Base-by-base conservation (phyloP, 208 protist genomes). In the Polymyxa betae region DNA sequence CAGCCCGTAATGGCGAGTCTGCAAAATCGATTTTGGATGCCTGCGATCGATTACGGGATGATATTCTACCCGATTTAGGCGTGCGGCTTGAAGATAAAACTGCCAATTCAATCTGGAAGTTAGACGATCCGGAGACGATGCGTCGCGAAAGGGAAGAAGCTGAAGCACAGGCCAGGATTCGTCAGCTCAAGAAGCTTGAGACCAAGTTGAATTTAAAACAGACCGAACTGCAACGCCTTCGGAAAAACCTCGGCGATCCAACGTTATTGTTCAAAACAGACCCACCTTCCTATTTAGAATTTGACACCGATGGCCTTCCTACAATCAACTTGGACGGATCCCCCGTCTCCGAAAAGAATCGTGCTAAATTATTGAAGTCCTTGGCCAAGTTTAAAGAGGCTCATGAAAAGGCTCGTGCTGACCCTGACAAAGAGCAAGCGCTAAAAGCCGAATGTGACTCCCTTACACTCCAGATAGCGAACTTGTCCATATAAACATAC, bases 1-100 rank as follows among this genome's bases (percentile, higher is more conserved):
- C 60, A 24, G 88, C 90, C 0, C 77, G 10, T 29, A 16, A 29
- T 29, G 88, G 38, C 5, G 38, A 32, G 20, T 41, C 29, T 24
- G 38, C 24, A 16, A 60, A 0, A 0, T 44, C 10, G 32, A n/a
- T 94, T 24, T 68, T 94, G 24, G 10, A 68, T 1, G 1, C 64
- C 24, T 94, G 92, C 49, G 93, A 95, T 54, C 20, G 0, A 38
- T 24, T 95, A 24, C 91, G 94, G 20, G 93, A 95, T 45, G 77
- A 60, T 10, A 44, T 45, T 0, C 46, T 95, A 5, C 93, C 92
- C 10, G 32, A 60, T 40, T 38, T 95, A 43, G 94, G 94, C 16
- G 92, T 95, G 16, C 92, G 90, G 0, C 64, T 95, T 32, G 93
- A 94, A 72, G 94, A 95, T 87, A 46, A 72, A 12, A 0, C 35